Conservation (phyloP, 2,329 filamentous ascomycete species). For the Claviceps maximensis region DNA sequence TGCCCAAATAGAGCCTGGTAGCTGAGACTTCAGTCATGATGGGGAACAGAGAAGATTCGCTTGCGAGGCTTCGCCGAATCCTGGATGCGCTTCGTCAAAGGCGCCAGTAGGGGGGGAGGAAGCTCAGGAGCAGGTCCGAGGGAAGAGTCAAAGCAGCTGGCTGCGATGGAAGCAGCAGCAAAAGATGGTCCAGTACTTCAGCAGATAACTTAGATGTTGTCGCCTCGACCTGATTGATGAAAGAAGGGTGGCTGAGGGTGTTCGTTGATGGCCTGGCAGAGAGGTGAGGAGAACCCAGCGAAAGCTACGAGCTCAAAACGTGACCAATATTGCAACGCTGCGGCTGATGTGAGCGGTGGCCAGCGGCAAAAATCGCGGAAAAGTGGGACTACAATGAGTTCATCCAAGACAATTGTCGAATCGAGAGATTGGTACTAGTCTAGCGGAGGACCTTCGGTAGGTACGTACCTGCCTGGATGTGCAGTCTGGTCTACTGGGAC, state of each 20-base stretch:
- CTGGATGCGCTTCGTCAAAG: constrained; percentile 1
- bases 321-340: constrained; percentile 6
- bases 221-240: background rate
- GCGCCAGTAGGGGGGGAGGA: background rate
- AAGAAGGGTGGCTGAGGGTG: background rate
- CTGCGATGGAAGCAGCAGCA: background rate
- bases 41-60: constrained; percentile 11
- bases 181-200: background rate
- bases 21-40: constrained; percentile 75
- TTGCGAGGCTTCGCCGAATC: constrained; percentile 1
- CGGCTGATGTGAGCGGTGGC: constrained; percentile 8
- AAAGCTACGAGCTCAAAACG: constrained; percentile 3
- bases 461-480: too few relatives aligned
- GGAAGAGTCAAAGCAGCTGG: background rate
- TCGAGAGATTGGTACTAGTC: background rate
- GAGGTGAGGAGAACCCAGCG: constrained; percentile 4
- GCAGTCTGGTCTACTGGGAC: too few relatives aligned
- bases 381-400: background rate
- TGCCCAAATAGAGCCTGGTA: constrained; percentile 93
- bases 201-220: background rate
- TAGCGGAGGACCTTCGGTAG: too few relatives aligned
- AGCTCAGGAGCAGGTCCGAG: constrained; percentile 1
- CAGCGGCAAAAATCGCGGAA: constrained; percentile 3
- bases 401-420: background rate
- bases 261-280: background rate